These are phyloP conservation scores for Venturia oleaginea DNA, from an alignment of 2,329 filamentous ascomycete genomes.

Conservation along the genomic window DNA sequence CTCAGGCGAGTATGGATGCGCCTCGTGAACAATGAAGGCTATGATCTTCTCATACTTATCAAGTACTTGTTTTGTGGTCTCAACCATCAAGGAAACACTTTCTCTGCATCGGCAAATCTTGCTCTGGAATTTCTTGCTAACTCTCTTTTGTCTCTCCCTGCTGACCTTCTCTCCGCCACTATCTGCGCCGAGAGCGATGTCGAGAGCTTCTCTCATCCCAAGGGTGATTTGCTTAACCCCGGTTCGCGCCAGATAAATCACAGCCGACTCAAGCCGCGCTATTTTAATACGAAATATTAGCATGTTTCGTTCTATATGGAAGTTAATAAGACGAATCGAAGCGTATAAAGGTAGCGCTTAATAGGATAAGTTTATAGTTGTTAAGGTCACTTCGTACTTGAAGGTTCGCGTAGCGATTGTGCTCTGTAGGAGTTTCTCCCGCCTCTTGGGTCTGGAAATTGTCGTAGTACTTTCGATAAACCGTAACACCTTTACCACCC, in stretches of 20 bases:
- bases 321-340: not conserved
- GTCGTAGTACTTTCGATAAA: too few relatives aligned
- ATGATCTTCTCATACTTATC: not conserved
- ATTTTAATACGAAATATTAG: not conserved
- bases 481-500: too few relatives aligned
- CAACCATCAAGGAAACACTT: not conserved
- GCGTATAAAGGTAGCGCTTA: not conserved
- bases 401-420: not conserved
- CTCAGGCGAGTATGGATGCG: not conserved
- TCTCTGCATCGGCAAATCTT: not conserved
- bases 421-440: not conserved
- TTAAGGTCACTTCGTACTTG: not conserved
- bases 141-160: not conserved
- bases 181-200: not conserved
- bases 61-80: not conserved
- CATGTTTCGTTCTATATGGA: not conserved
- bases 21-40: not conserved
- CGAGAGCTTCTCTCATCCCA: not conserved
- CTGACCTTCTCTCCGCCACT: not conserved
- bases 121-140: not conserved
- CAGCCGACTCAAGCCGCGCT: not conserved
- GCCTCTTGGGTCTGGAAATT: not conserved
- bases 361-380: not conserved
- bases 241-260: not conserved
- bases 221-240: not conserved